A percentile compares a stretch with the other conserved stretches of the same genome.
Evolutionary conservation across 2,329 filamentous ascomycete species (phyloP).

Genomic region (Colletotrichum sp.): DNA sequence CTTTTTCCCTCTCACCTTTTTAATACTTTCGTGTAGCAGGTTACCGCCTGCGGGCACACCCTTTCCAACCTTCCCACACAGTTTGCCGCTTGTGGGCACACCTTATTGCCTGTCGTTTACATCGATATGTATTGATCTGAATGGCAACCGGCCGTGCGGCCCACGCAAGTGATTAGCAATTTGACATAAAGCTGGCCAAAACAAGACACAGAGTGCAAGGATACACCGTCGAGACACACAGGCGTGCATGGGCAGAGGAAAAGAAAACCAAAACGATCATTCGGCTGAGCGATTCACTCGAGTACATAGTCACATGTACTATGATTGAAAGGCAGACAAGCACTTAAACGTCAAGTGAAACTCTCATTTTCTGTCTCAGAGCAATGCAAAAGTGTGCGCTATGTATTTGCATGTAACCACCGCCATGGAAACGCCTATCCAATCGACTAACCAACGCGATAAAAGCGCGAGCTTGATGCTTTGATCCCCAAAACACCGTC

Average conservation of each 20-base stretch:
- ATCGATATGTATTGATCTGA: neutral
- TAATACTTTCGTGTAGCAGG: no score
- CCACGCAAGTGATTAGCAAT: neutral
- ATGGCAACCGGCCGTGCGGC: neutral
- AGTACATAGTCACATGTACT: neutral
- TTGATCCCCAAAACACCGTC: slow-evolving; percentile 17
- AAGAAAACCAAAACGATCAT: neutral
- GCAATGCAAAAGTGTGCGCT: slow-evolving; percentile 17
- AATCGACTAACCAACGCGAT: neutral
- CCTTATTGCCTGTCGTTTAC: no score
- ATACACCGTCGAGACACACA: neutral
- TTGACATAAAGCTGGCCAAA: neutral
- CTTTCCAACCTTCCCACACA: no score
- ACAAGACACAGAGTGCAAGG: neutral
- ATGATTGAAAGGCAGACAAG: neutral
- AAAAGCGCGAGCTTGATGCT: slow-evolving; percentile 9
- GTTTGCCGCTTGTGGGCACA: no score
- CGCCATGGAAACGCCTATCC: slow-evolving; percentile 13
- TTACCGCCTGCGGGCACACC: no score
- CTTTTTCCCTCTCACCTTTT: no score
- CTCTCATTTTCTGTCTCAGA: slow-evolving; percentile 13
- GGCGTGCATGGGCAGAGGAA: neutral
- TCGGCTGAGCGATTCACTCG: neutral
- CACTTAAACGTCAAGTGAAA: neutral
- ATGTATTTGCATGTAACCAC: slow-evolving; percentile 18